Evolutionary conservation across 2,329 filamentous ascomycete genomes (phyloP), one percentile per base, ranked within the genome.

Genomic region (Phyllosticta paracitricarpa): DNA sequence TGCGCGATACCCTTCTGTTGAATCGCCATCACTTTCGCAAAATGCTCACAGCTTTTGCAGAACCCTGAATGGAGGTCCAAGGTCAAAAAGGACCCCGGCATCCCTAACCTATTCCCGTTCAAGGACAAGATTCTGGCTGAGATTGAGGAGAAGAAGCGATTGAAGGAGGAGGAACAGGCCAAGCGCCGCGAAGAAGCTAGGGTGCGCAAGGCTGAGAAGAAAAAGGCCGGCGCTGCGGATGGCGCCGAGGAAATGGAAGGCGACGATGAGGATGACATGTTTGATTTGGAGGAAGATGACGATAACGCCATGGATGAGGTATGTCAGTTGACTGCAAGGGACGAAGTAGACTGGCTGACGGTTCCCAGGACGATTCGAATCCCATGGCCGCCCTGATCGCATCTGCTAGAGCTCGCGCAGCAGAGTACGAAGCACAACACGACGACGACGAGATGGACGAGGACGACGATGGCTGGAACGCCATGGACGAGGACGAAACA

Each of bases 51-150:
- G 2, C 14, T n/a, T 2, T 3, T 52, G 4, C 64, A 84, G 84
- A 96, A 97, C 75, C 93, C 94, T 35, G 86, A 96, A 89, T 97
- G 94, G 91, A 86, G 89, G 68, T 92, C 91, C 63, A 89, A 91
- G 75, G 74, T 96, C 67, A 97, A 97, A 84, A 99, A 97, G 79
- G 94, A 99, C 70, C 94, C 93, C 25, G 94, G 94, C 56, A 97
- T 99, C 64, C 94, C 94, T 51, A 99, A 97, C 72, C 78, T 97
- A 40, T 99, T 97, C 78, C 94, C 94, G 0, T 97, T 94, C 82
- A 99, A 99, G 79, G 92, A 97, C 75, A 92, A 89, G 80, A 84
- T 99, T 28, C 83, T 99, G 35, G 86, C 92, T 62, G 91, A 99
- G 76, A 95, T 99, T 68, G 94, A 99, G 77, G 90, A 96, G 77